Base-by-base conservation (phyloP, 192 early-diverging fungal species). In the Cetraspora pellucida region DNA sequence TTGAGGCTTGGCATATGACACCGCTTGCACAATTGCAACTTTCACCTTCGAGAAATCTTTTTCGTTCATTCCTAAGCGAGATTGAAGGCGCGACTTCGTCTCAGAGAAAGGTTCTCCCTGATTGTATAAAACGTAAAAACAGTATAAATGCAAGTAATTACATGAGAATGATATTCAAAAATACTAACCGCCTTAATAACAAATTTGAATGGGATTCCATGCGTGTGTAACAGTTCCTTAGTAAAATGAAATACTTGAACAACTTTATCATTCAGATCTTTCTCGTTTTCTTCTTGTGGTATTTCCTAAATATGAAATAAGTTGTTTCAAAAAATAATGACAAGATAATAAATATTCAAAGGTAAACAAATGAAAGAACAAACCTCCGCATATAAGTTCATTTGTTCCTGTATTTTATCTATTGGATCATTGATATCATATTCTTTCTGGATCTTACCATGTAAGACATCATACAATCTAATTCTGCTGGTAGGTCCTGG, bases 181-280 rank as follows among this genome's bases (percentile, higher is more conserved):
- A 19, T 44, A 55, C 21, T 61, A 81, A 84, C 83, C 10, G 84
- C 77, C 31, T 82, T 86, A 44, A 94, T 77, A 45, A 89, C 77
- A 72, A 97, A 92, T 70, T 83, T 83, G 84, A 98, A 97, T 25
- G 97, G 97, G 45, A 94, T 84, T 52, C 95, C 88, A 81, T 97
- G 95, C 9, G 86, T 79, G 44, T 88, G 87, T 14, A 59, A 46
- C 16, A 90, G 81, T 30, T 95, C 92, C 72, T 90, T 89, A 61
- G 86, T 82, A 80, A 92, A 96, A 79, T 97, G 95, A 82, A 90
- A 90, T 21, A 93, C 93, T 21, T 82, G 84, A 64, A 97, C 75
- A n/a, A 87, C 50, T 9, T 59, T 28, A 50, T 88, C 85, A 17
- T 81, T 74, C 23, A 78, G 61, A 16, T 74, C 79, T 11, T 28